Evolutionary conservation across 1,284 basidiomycete species (phyloP), one percentile per base, ranked within the genome.

Genomic region (Ustilago bromivora): DNA sequence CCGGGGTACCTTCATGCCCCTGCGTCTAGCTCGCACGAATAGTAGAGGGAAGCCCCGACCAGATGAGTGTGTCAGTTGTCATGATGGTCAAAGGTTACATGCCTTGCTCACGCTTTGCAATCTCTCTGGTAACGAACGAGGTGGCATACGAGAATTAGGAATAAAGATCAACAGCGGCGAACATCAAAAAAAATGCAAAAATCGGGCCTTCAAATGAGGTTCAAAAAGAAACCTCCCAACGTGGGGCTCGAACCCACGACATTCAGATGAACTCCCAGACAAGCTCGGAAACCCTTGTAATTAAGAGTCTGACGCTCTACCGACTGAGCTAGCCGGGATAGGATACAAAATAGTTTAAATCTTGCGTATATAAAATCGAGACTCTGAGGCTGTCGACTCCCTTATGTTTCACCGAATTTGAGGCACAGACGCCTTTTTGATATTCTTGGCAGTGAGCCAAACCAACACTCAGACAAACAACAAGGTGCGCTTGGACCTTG

Each of bases 291-390:
- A 71, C 71, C 65, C 76, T 78, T 74, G 65, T 58, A 6, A 47
- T 49, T 85, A 85, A 85, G 83, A 84, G 84, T 85, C 83, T 82
- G 81, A 83, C 83, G 83, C 84, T 85, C 84, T 85, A 84, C 84
- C 84, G 79, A 84, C 82, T 85, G 84, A 85, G 83, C 84, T 85
- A 85, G 83, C 84, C 84, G 84, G 84, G 83, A 84, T 65, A 60
- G 61, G 61, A 57, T 65, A n/a, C 13, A 0, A 0, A 0, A 0
- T 0, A 0, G 7, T 1, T 1, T 6, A 2, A n/a, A 5, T 17
- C 2, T 51, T 51, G 43, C 34, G 38, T 38, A 59, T 28, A 58
- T 47, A 58, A 9, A 28, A 28, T n/a, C 5, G 3, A 49, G 4
- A 19, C 34, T n/a, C 9, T 28, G 15, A n/a, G 5, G 2, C 28